These are phyloP conservation scores for Rhynchosporium graminicola DNA, from an alignment of 2,329 filamentous ascomycete species.

Conservation along the genomic window DNA sequence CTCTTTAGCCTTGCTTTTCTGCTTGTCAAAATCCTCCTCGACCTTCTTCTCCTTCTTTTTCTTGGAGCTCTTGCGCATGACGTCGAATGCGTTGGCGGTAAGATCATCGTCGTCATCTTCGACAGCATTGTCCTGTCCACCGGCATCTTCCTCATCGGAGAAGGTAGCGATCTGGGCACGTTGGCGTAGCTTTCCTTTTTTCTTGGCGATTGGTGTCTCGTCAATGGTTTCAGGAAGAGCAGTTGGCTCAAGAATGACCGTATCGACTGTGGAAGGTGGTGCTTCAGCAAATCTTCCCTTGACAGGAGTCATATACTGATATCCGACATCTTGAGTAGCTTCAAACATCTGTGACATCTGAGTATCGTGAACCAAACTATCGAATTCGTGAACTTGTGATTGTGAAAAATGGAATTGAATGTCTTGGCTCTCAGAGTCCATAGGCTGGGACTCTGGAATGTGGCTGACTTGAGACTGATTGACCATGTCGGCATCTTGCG, in stretches of 20 bases:
- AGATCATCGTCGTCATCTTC: slow-evolving; percentile 43
- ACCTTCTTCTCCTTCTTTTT: slow-evolving; percentile 54
- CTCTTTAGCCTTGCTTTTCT: slow-evolving; percentile 81
- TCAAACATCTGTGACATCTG: slow-evolving; percentile 72
- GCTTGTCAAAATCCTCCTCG: slow-evolving; percentile 69
- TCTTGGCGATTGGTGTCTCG: slow-evolving; percentile 67
- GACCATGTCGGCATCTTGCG: slow-evolving; percentile 49
- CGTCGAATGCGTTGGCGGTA: slow-evolving; percentile 43
- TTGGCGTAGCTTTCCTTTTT: slow-evolving; percentile 58
- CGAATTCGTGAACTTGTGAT: slow-evolving; percentile 60
- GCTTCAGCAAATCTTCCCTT: slow-evolving; percentile 65
- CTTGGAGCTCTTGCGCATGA: slow-evolving; percentile 68
- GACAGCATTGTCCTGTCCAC: slow-evolving; percentile 28
- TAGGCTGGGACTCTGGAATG: slow-evolving; percentile 45
- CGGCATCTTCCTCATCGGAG: slow-evolving; percentile 41
- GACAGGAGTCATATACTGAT: slow-evolving; percentile 71
- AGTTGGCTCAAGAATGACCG: slow-evolving; percentile 54
- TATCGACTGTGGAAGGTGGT: slow-evolving; percentile 70
- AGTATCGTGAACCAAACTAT: slow-evolving; percentile 58
- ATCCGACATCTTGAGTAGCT: slow-evolving; percentile 79
- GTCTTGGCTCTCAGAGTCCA: slow-evolving; percentile 40
- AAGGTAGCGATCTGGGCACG: slow-evolving; percentile 47
- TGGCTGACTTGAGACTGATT: slow-evolving; percentile 46
- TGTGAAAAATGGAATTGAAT: slow-evolving; percentile 61
- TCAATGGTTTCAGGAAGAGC: slow-evolving; percentile 43